A percentile compares a stretch with the other conserved stretches of the same genome.
These are phyloP conservation scores for Aegilops umbellulata DNA, from an alignment of 176 grass and related monocot species.

Conservation along the genomic window DNA sequence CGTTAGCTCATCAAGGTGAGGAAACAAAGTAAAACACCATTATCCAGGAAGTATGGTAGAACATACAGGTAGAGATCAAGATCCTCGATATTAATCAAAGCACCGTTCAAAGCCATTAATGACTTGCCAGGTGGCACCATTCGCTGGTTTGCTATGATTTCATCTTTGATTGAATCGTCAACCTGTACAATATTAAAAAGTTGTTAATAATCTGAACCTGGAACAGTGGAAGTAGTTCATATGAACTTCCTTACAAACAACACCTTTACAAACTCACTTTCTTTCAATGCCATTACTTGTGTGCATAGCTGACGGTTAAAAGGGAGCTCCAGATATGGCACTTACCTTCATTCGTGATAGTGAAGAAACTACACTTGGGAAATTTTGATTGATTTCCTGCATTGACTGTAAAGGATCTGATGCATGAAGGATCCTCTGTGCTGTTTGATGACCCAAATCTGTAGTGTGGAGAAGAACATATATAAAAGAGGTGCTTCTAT, in stretches of 20 bases:
- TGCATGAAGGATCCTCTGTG: constrained; percentile 90
- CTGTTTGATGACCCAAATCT: constrained; percentile 99
- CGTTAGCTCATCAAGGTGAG: constrained; percentile 1
- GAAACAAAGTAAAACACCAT: constrained; percentile 22
- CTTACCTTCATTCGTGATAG: constrained; percentile 95
- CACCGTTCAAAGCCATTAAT: constrained; percentile 97
- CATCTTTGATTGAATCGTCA: constrained; percentile 80
- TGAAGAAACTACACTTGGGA: constrained; percentile 94
- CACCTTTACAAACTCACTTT: constrained; percentile 5
- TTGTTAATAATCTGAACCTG: constrained; percentile 15
- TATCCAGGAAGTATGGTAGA: constrained; percentile 28
- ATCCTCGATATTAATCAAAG: constrained; percentile 96
- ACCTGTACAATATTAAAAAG: constrained; percentile 50
- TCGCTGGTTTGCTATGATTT: constrained; percentile 91
- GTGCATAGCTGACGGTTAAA: not conserved
- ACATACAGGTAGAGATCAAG: constrained; percentile 97
- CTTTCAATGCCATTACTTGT: not conserved
- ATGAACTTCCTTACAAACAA: constrained; percentile 22
- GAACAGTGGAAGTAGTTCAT: constrained; percentile 4
- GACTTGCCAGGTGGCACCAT: constrained; percentile 99
- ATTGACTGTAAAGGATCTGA: constrained; percentile 97
- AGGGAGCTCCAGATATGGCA: constrained; percentile 19
- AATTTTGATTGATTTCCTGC: constrained; percentile 99
- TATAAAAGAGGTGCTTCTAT: constrained; percentile 19
- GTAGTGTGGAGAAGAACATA: constrained; percentile 25